These are phyloP conservation scores for Magnusiomyces clavatus DNA, from an alignment of 1,139 yeast species.

Conservation along the genomic window DNA sequence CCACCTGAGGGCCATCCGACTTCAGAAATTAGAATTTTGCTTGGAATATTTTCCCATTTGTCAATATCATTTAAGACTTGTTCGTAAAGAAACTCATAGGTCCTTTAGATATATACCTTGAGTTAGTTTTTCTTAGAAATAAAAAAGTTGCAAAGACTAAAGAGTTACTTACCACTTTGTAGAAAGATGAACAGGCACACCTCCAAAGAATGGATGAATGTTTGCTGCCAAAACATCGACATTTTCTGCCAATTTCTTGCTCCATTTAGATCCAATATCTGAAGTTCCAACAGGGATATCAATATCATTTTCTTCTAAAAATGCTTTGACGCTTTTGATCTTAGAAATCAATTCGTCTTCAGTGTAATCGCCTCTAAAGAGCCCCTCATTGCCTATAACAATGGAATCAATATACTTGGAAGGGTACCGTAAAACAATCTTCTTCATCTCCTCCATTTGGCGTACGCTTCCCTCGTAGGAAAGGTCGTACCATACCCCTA, in stretches of 20 bases:
- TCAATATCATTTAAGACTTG: conserved; percentile 33
- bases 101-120: conserved; percentile 13
- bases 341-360: conserved; percentile 36
- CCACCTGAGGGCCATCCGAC: conserved; percentile 70
- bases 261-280: conserved; percentile 43
- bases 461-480: conserved; percentile 39
- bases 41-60: conserved; percentile 22
- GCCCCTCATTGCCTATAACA: conserved; percentile 56
- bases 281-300: conserved; percentile 48
- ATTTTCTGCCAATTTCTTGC: conserved; percentile 28
- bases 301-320: conserved; percentile 29
- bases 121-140: no score
- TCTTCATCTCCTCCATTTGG: conserved; percentile 34
- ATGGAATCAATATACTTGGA: conserved; percentile 43
- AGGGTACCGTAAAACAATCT: conserved; percentile 41
- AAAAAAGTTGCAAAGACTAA: no score
- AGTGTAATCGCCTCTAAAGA: conserved; percentile 46
- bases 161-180: conserved; percentile 39
- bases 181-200: conserved; percentile 44
- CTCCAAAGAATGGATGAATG: conserved; percentile 64
- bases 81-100: conserved; percentile 40
- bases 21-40: conserved; percentile 44
- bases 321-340: conserved; percentile 39
- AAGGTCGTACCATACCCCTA: conserved; percentile 59
- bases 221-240: conserved; percentile 58